Percentiles rank a stretch among this genome's conserved stretches.
Evolutionary conservation across 2,329 filamentous ascomycete genomes (phyloP).

Genomic region (Stachybotrys elegans): DNA sequence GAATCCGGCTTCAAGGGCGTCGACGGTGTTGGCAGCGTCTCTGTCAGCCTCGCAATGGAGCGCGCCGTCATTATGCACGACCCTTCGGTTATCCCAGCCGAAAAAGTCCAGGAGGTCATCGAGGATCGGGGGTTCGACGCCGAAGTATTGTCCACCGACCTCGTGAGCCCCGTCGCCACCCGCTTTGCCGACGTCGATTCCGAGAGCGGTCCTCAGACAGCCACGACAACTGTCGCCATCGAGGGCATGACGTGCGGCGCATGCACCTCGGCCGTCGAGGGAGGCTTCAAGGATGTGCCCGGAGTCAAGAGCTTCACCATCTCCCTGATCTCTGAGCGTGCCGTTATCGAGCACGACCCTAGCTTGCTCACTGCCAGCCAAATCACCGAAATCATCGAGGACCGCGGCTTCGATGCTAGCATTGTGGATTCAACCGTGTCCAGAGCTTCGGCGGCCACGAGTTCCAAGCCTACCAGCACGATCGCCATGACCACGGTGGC

Average conservation of each 20-base stretch:
- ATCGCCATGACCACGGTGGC: constrained; percentile 74
- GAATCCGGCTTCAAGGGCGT: constrained; percentile 84
- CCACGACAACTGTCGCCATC: constrained; percentile 72
- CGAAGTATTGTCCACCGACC: constrained; percentile 76
- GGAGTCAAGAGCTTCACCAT: constrained; percentile 76
- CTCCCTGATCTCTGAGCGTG: constrained; percentile 77
- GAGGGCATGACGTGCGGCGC: constrained; percentile 91
- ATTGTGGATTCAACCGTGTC: constrained; percentile 66
- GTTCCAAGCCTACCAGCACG: constrained; percentile 30
- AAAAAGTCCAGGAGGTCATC: constrained; percentile 76
- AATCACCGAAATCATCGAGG: constrained; percentile 58
- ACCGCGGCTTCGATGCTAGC: constrained; percentile 75
- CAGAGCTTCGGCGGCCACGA: constrained; percentile 14
- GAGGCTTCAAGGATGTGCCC: constrained; percentile 68
- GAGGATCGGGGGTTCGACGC: constrained; percentile 92
- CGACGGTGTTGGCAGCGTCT: constrained; percentile 77
- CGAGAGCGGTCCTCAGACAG: constrained; percentile 34
- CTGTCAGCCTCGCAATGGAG: constrained; percentile 91
- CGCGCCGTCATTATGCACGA: constrained; percentile 93
- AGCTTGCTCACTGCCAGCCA: constrained; percentile 43
- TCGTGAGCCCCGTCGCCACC: constrained; percentile 50
- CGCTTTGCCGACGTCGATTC: constrained; percentile 28
- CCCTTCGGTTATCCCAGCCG: constrained; percentile 65
- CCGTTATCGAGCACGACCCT: constrained; percentile 77
- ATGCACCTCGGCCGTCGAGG: constrained; percentile 80